Conservation (phyloP, 192 early-diverging fungal species). For the Backusella mclennaniae region DNA sequence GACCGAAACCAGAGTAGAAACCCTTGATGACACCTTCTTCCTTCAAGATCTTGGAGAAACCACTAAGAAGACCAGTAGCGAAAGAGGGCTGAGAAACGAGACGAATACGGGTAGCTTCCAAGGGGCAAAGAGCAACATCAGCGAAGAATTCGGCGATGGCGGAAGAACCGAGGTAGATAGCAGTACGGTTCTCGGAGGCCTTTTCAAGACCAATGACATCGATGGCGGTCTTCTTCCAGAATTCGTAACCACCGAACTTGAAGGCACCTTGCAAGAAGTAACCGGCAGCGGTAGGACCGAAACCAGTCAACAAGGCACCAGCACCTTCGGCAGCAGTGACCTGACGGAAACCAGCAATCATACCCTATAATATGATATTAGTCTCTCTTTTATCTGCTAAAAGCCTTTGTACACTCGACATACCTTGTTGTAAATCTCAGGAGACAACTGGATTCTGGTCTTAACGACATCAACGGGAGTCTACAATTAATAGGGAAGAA, state of each 20-base stretch:
- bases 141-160: slow-evolving; percentile 76
- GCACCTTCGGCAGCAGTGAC: slow-evolving; percentile 51
- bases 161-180: slow-evolving; percentile 63
- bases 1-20: slow-evolving; percentile 78
- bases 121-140: slow-evolving; percentile 70
- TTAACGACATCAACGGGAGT: slow-evolving; percentile 72
- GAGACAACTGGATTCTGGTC: slow-evolving; percentile 71
- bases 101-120: slow-evolving; percentile 75
- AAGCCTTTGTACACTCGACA: slow-evolving; percentile 1
- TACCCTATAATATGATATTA: slow-evolving; percentile 35
- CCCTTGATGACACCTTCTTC: slow-evolving; percentile 67
- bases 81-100: slow-evolving; percentile 68
- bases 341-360: slow-evolving; percentile 50
- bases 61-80: slow-evolving; percentile 58
- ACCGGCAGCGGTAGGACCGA: slow-evolving; percentile 62
- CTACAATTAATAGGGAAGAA: neutral
- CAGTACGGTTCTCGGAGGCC: slow-evolving; percentile 57
- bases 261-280: slow-evolving; percentile 66
- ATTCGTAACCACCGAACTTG: slow-evolving; percentile 71
- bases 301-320: slow-evolving; percentile 60
- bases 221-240: slow-evolving; percentile 60
- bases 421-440: slow-evolving; percentile 57
- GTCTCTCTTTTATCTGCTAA: neutral
- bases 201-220: slow-evolving; percentile 52
- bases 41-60: slow-evolving; percentile 56